Evolutionary conservation across 2,329 filamentous ascomycete species (phyloP).

Genomic region (Penicillium expansum): DNA sequence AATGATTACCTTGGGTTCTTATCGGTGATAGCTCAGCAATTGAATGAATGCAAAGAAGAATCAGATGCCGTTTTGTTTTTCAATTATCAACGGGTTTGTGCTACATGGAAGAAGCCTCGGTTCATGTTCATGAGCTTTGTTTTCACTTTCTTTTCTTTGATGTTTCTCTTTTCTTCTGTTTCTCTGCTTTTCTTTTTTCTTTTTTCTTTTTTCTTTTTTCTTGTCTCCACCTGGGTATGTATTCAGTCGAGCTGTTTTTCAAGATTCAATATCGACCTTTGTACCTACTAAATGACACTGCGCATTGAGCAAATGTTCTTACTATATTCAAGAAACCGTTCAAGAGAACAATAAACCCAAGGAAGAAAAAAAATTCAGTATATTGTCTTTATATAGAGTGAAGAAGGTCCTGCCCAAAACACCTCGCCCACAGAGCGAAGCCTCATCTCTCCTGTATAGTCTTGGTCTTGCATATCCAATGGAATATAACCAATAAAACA

Average conservation of each 20-base stretch:
- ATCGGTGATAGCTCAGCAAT: background rate
- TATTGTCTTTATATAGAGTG: slow-evolving; percentile 8
- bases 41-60: background rate
- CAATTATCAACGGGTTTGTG: background rate
- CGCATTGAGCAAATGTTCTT: background rate
- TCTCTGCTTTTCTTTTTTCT: too few relatives aligned
- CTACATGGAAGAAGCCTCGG: background rate
- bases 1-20: background rate
- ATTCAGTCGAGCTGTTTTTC: background rate
- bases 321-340: background rate
- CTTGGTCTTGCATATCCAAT: background rate
- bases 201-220: too few relatives aligned
- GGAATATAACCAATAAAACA: background rate
- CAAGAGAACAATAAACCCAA: background rate
- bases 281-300: background rate
- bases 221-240: background rate
- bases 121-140: background rate
- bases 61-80: background rate
- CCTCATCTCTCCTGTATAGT: background rate
- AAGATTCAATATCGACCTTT: background rate
- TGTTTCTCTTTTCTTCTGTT: background rate
- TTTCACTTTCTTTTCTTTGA: background rate
- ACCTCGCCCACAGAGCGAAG: slow-evolving; percentile 1
- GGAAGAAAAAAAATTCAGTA: background rate
- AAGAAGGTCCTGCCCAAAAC: slow-evolving; percentile 10